A percentile compares a stretch with the other conserved stretches of the same genome.
Evolutionary conservation across 352 stramenopile species (phyloP).

Genomic region (Elongisporangium prolatum): DNA sequence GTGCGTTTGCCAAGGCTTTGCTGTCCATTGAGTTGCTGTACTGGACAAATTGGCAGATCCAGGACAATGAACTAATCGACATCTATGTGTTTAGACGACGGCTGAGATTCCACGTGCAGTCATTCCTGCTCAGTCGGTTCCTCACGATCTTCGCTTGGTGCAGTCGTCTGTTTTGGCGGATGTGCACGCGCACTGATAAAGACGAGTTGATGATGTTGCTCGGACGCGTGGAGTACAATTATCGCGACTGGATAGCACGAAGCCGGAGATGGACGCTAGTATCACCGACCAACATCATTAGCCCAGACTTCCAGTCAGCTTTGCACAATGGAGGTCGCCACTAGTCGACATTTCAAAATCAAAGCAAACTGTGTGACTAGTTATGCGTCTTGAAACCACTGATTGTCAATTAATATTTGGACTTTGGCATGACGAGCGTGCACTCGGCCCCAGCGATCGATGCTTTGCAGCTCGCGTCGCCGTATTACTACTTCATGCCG

Average conservation of each 20-base stretch:
- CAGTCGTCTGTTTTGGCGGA: slow-evolving; percentile 3
- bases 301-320: too few relatives aligned
- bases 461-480: too few relatives aligned
- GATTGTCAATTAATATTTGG: too few relatives aligned
- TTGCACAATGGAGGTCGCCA: too few relatives aligned
- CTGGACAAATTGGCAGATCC: not conserved
- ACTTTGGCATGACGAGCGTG: too few relatives aligned
- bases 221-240: slow-evolving; percentile 10
- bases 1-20: not conserved
- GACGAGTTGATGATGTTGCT: slow-evolving; percentile 6
- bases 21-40: not conserved
- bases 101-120: slow-evolving; percentile 1
- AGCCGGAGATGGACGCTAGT: too few relatives aligned
- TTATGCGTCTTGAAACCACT: too few relatives aligned
- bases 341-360: too few relatives aligned
- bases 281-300: too few relatives aligned
- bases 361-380: too few relatives aligned
- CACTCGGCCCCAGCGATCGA: too few relatives aligned
- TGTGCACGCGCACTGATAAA: not conserved
- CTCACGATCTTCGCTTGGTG: slow-evolving; percentile 6
- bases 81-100: not conserved
- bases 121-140: slow-evolving; percentile 5
- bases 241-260: not conserved
- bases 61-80: not conserved
- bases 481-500: too few relatives aligned